Percentiles rank a stretch among this genome's conserved stretches.
Evolutionary conservation across 208 protist species (phyloP).

Genomic region (Lotmaria passim): DNA sequence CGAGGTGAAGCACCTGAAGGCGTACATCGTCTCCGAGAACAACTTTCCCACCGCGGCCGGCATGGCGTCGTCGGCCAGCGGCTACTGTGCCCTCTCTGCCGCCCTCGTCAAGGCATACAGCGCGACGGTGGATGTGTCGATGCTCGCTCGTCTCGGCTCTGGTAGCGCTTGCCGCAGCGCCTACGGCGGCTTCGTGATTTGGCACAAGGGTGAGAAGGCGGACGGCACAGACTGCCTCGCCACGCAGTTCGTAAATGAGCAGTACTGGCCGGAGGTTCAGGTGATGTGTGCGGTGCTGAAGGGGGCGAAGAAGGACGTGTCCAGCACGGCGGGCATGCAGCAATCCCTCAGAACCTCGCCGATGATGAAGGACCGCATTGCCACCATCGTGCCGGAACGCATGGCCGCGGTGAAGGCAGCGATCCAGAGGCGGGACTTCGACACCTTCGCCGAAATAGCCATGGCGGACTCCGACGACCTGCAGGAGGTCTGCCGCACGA

Average conservation of each 20-base stretch:
- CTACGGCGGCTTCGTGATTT: constrained; percentile 98
- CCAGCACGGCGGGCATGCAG: constrained; percentile 97
- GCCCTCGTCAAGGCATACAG: constrained; percentile 76
- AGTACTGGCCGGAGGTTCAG: constrained; percentile 95
- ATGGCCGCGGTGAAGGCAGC: constrained; percentile 93
- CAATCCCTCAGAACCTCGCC: constrained; percentile 91
- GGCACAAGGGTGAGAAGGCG: constrained; percentile 92
- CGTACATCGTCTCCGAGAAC: constrained; percentile 96
- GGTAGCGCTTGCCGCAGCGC: constrained; percentile 97
- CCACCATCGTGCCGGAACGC: constrained; percentile 88
- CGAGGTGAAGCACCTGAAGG: constrained; percentile 56
- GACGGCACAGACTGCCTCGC: constrained; percentile 93
- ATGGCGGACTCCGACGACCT: constrained; percentile 98
- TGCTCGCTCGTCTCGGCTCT: constrained; percentile 92
- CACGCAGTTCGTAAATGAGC: constrained; percentile 87
- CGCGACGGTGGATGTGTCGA: constrained; percentile 82
- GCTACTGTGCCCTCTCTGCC: constrained; percentile 95
- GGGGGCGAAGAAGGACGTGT: constrained; percentile 95
- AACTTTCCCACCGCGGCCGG: constrained; percentile 99
- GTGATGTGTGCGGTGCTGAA: constrained; percentile 93
- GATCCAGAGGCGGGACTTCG: constrained; percentile 94
- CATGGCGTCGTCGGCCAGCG: constrained; percentile 98
- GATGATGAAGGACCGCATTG: constrained; percentile 89
- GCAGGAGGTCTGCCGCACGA: constrained; percentile 97
- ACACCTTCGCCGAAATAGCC: constrained; percentile 92